These are phyloP conservation scores for Termitomyces sp. DNA, from an alignment of 768 basidiomycete genomes.

Conservation along the genomic window DNA sequence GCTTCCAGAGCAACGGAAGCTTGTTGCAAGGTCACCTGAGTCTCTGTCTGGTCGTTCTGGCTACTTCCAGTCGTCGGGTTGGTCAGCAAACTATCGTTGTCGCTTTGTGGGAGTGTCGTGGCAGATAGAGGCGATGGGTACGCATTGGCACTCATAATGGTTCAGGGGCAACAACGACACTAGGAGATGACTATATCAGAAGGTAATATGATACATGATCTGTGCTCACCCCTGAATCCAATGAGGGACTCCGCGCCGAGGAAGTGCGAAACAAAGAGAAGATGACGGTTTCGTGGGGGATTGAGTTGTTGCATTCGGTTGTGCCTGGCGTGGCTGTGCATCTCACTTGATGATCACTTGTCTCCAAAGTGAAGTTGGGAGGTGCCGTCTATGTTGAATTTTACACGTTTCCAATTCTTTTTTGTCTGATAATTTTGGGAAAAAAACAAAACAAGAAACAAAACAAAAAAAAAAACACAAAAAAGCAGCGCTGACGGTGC, in stretches of 20 bases:
- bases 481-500: too few relatives aligned
- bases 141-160: slow-evolving; percentile 20
- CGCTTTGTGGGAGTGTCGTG: slow-evolving; percentile 13
- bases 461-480: slow-evolving; percentile 32
- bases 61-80: slow-evolving; percentile 2
- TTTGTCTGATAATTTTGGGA: slow-evolving; percentile 28
- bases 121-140: slow-evolving; percentile 25
- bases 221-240: neutral
- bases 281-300: neutral
- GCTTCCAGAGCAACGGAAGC: slow-evolving; percentile 50
- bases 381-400: neutral
- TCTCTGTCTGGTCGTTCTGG: slow-evolving; percentile 16
- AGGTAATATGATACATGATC: neutral
- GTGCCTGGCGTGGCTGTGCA: slow-evolving; percentile 12
- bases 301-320: neutral
- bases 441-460: slow-evolving; percentile 41
- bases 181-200: neutral
- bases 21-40: slow-evolving; percentile 36
- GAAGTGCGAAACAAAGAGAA: neutral
- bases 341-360: too few relatives aligned
- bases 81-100: slow-evolving; percentile 6
- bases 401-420: too few relatives aligned
- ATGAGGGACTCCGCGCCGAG: neutral
- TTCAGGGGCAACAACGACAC: neutral
- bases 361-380: too few relatives aligned